Conservation (phyloP, 1,139 yeast species). For the Pichia sp. region DNA sequence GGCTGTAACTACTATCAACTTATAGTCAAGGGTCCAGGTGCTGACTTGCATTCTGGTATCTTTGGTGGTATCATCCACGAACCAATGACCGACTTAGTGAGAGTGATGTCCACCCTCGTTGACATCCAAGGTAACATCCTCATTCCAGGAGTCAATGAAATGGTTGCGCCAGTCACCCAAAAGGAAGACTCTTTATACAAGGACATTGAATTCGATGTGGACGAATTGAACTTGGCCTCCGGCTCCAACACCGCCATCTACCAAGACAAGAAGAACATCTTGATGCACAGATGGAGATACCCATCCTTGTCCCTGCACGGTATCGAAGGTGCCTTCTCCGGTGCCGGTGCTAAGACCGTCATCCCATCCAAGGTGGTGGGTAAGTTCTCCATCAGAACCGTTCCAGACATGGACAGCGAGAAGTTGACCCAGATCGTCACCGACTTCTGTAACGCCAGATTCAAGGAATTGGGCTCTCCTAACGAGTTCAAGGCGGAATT, state of each 20-base stretch:
- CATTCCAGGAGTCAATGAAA: conserved; percentile 86
- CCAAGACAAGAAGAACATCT: conserved; percentile 73
- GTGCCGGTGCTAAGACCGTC: conserved; percentile 96
- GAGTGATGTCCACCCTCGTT: conserved; percentile 74
- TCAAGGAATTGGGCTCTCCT: conserved; percentile 69
- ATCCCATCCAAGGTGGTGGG: conserved; percentile 95
- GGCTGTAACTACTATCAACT: conserved; percentile 95
- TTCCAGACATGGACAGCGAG: conserved; percentile 83
- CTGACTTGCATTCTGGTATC: conserved; percentile 96
- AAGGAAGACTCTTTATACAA: conserved; percentile 79
- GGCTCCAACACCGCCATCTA: conserved; percentile 85
- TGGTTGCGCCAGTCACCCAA: conserved; percentile 92
- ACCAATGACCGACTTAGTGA: conserved; percentile 93
- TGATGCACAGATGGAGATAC: conserved; percentile 98
- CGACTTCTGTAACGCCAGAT: conserved; percentile 64
- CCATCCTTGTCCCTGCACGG: conserved; percentile 97
- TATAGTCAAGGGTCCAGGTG: conserved; percentile 84
- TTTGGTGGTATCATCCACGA: conserved; percentile 98
- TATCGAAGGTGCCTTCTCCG: conserved; percentile 95
- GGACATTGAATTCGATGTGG: conserved; percentile 78
- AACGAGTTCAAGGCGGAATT: conserved; percentile 72
- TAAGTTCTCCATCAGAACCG: conserved; percentile 95
- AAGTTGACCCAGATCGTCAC: conserved; percentile 78
- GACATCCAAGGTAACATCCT: conserved; percentile 76
- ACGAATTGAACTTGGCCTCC: conserved; percentile 82